phyloP scores from a whole-genome alignment of 805 yeast genomes.

The Suhomyces sp. region DNA sequence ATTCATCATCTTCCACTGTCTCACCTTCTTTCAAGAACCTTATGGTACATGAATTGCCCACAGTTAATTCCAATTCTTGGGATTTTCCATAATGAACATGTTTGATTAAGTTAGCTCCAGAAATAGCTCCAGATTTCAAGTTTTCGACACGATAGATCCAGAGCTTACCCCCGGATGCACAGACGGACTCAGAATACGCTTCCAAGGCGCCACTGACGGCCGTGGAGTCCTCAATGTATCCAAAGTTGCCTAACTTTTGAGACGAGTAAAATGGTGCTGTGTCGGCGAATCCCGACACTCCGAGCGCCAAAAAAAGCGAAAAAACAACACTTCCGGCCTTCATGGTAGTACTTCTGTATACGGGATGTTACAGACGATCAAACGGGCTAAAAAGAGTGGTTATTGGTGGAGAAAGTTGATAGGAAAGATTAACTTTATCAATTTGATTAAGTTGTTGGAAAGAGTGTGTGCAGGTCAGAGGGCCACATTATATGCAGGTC shows the following conservation, averaged over 20 bases:
- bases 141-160: conserved; percentile 27
- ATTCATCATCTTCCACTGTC: neutral
- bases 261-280: conserved; percentile 24
- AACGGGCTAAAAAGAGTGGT: too few species aligned
- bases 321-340: conserved; percentile 9
- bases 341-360: too few species aligned
- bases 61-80: conserved; percentile 17
- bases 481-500: too few species aligned
- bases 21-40: conserved; percentile 6
- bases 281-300: conserved; percentile 22
- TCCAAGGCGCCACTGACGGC: conserved; percentile 17
- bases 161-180: conserved; percentile 17
- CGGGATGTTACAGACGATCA: too few species aligned
- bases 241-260: conserved; percentile 11
- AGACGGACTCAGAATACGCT: conserved; percentile 18
- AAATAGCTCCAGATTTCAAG: conserved; percentile 11
- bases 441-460: too few species aligned
- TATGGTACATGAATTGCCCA: conserved; percentile 13
- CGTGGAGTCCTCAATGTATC: conserved; percentile 23
- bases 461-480: too few species aligned
- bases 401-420: too few species aligned
- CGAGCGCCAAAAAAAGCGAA: conserved; percentile 11
- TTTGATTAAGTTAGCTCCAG: conserved; percentile 12
- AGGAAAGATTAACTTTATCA: too few species aligned
- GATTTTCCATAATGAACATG: conserved; percentile 21